Percentiles rank a stretch among this genome's conserved stretches.
Conservation (phyloP, 2,329 filamentous ascomycete genomes). For the Trichoderma sp. region DNA sequence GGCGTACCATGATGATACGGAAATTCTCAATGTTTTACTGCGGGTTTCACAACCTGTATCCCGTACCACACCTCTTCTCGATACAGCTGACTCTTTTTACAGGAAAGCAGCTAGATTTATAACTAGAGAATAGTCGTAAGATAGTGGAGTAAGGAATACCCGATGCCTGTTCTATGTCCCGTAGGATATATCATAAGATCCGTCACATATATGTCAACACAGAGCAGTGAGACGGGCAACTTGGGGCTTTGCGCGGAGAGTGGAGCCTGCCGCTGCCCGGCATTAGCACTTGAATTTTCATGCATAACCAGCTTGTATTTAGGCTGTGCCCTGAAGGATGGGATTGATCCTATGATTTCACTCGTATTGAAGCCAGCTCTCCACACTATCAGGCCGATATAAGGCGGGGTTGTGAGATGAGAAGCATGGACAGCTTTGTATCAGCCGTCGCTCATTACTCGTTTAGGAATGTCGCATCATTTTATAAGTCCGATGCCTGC, state of each 20-base stretch:
- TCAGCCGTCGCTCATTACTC: neutral
- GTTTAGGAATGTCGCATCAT: neutral
- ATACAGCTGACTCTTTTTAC: neutral
- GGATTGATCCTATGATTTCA: neutral
- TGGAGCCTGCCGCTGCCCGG: neutral
- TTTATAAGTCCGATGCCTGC: neutral
- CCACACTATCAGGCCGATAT: neutral
- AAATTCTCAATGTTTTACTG: too few relatives aligned
- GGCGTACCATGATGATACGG: neutral
- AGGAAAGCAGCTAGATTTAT: neutral
- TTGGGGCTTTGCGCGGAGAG: neutral
- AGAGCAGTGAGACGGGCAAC: neutral
- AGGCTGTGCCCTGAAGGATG: neutral
- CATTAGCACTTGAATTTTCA: neutral
- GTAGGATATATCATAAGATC: neutral
- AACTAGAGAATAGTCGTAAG: neutral
- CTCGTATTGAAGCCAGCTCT: neutral
- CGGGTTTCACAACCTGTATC: neutral
- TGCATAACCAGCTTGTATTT: neutral
- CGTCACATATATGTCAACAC: neutral
- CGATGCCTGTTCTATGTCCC: neutral
- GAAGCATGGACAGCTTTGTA: neutral
- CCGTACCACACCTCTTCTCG: neutral
- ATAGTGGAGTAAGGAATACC: neutral
- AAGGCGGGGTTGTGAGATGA: neutral